Evolutionary conservation across 495 filamentous ascomycete genomes (phyloP), one percentile per base, ranked within the genome.

Genomic region (Penicillium bovifimosum): DNA sequence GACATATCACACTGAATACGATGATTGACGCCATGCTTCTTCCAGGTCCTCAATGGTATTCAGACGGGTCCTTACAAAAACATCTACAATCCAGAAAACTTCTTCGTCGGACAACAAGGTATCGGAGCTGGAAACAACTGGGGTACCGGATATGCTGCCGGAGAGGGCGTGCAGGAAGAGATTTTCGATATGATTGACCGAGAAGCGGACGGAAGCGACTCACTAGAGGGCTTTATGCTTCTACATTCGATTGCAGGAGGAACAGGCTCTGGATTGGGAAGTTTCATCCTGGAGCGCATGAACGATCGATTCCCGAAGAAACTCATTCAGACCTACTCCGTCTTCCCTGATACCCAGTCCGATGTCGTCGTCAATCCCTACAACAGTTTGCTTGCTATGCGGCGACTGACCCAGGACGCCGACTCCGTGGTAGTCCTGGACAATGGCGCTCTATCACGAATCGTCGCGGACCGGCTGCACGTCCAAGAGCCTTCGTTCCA

Each of bases 151-250:
- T 97, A 97, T 72, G 81, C 90, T 38, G 86, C 86, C n/a, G 93
- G 91, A 54, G 91, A 96, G 65, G 75, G 75, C 27, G 90, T 98
- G 16, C 88, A 96, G 56, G 93, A 98, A 64, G 93, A 97, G 67
- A 88, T 98, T 48, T 88, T 97, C 77, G 93, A 98, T 67, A 98
- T 98, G 91, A 96, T 98, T 59, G 95, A 98, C 68, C 86, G 93
- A 50, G 93, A 98, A 69, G 93, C 93, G 14, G 93, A 98, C 69
- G 93, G 93, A 17, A 96, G 91, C 72, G 93, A 98, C 66, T 96
- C 91, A 32, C 76, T 98, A 18, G 93, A 98, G 83, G 93, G 92
- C 11, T 98, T 98, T 71, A 97, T 97, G 92, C 80, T 98, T 58
- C 79, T 98, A 43, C 93, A 98, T 66, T 96, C 93, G 3, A 98